Base-by-base conservation (phyloP, 495 filamentous ascomycete genomes). In the Delitschia confertaspora region DNA sequence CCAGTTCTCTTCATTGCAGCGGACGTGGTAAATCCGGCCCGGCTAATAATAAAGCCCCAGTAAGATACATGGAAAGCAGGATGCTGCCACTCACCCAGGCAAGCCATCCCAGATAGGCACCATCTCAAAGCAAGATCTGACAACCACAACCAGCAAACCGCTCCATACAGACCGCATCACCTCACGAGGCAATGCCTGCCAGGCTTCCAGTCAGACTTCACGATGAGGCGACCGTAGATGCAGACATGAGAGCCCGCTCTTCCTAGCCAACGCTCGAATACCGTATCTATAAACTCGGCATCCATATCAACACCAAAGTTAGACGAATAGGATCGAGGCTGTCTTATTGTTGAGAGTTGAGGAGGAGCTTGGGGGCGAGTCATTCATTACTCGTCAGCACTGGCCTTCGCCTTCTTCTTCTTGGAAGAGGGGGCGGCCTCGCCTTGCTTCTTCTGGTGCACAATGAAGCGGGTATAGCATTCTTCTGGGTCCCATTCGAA, bases 401-500 rank as follows among this genome's bases (percentile, higher is more conserved):
- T 42, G 31, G 16, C 47, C 70, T 83, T 83, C n/a, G n/a, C 27
- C 71, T 82, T 81, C 70, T 81, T 83, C 65, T 76, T 76, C 54
- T 68, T 67, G 42, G 63, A 66, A 39, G 70, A 56, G 25, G 69
- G 56, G 38, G 57, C 59, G 6, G 70, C 63, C 9, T 69, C 68
- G 22, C 73, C 76, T 57, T 80, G 72, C 57, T 81, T 82, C 60
- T 79, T 83, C 62, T 87, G 80, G 65, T 93, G 86, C 41, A 94
- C 86, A 47, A 85, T 70, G 51, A 94, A 71, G 19, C 76, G 73
- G 48, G 71, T 63, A 51, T 76, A 81, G 60, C 72, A 85, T 65
- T 89, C 84, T 52, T 91, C 83, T 61, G 85, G 82, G 65, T 89
- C 82, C 86, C 87, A 95, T 70, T 93, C 87, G 71, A 95, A 95